Base-by-base conservation (phyloP, 148 eudicot genomes). In the Rhododendron henanense region DNA sequence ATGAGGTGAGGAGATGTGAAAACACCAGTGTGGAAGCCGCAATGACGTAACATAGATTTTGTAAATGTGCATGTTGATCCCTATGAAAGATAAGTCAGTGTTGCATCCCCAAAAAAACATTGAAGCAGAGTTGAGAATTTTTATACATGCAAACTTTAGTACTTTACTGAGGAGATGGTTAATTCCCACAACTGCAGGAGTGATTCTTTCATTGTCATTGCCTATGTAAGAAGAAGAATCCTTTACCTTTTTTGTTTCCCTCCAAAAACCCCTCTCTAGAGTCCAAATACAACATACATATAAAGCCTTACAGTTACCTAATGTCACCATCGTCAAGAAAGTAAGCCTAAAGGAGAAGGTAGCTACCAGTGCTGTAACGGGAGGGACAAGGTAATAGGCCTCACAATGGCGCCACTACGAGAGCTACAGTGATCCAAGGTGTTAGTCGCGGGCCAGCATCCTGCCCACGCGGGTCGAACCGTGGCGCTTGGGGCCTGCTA, bases 21-120 rank as follows among this genome's bases (percentile, higher is more conserved):
- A 31, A 31, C 31, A 31, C 31, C 31, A 0, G 31, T 31, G 31
- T 31, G 31, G 31, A 31, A 31, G 31, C 31, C 31, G 31, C 31
- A 31, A 31, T 31, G 31, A 31, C 0, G 31, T 31, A 31, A 31
- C 31, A 31, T 31, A 31, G 31, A 31, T 31, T 31, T 31, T 31
- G 93, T 61, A 88, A 97, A 97, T 23, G 88, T 90, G 91, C 99
- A 96, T 75, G 99, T 97, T 77, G 99, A 97, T 86, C 99, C 99
- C 99, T 97, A 61, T 37, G 65, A 79, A 76, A 45, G 59, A 71
- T 59, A 45, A 23, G 28, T 87, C 14, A 86, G 88, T 84, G 82
- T 83, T 21, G 4, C 65, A 81, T 57, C 65, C 85, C 0, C 23
- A 18, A 55, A 16, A 48, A 39, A 51, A 63, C 11, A 6, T 39